Evolutionary conservation across 1,139 yeast genomes (phyloP).

Genomic region (Debaryomyces sp.): DNA sequence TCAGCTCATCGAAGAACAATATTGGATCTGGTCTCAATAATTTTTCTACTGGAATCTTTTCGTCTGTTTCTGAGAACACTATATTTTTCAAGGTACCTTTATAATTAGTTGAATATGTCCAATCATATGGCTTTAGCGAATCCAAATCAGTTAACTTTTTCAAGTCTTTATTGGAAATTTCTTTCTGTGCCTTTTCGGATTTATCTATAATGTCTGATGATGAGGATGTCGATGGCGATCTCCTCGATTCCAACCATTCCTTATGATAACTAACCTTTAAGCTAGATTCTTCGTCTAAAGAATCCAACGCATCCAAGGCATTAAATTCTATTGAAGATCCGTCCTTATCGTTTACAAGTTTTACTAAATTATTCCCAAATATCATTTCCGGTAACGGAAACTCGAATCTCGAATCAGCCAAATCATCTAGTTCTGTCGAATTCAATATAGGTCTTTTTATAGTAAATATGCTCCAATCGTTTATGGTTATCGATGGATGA

Average conservation of each 20-base stretch:
- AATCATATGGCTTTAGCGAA: slow-evolving; percentile 76
- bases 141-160: slow-evolving; percentile 45
- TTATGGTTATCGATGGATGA: slow-evolving; percentile 64
- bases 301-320: slow-evolving; percentile 77
- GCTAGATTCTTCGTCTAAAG: slow-evolving; percentile 49
- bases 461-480: slow-evolving; percentile 78
- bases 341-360: slow-evolving; percentile 42
- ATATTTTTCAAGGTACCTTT: slow-evolving; percentile 53
- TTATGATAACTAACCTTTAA: slow-evolving; percentile 81
- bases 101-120: slow-evolving; percentile 91
- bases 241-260: slow-evolving; percentile 78
- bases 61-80: slow-evolving; percentile 23
- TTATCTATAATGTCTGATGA: slow-evolving; percentile 22
- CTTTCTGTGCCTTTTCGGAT: slow-evolving; percentile 32
- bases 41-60: slow-evolving; percentile 66
- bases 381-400: slow-evolving; percentile 97
- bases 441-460: slow-evolving; percentile 76
- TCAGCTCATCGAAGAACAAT: slow-evolving; percentile 83
- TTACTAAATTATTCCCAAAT: slow-evolving; percentile 84
- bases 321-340: slow-evolving; percentile 63
- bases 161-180: slow-evolving; percentile 32
- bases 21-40: slow-evolving; percentile 82
- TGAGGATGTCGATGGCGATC: slow-evolving; percentile 25
- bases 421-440: slow-evolving; percentile 70
- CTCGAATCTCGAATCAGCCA: slow-evolving; percentile 60